Conservation (phyloP, 306 rosid genomes). For the Vigna radiata region DNA sequence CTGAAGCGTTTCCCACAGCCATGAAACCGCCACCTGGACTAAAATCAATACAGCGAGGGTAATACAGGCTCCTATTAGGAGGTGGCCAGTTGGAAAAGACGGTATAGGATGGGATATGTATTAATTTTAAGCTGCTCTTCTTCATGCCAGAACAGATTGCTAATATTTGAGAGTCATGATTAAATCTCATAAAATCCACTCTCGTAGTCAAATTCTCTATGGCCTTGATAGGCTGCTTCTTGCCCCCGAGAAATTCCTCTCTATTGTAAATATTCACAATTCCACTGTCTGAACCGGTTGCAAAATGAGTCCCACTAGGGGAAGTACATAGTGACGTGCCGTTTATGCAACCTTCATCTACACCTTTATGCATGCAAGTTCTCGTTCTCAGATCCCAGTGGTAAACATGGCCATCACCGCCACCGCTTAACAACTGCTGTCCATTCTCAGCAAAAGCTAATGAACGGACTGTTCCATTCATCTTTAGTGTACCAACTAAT, state of each 20-base stretch:
- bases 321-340: conserved; percentile 46
- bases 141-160: conserved; percentile 73
- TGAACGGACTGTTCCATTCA: conserved; percentile 87
- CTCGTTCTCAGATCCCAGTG: conserved; percentile 93
- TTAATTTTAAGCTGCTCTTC: conserved; percentile 74
- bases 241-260: conserved; percentile 50
- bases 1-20: conserved; percentile 83
- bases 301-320: conserved; percentile 43
- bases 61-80: conserved; percentile 52
- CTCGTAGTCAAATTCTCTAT: conserved; percentile 39
- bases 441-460: conserved; percentile 85
- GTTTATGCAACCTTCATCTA: conserved; percentile 47
- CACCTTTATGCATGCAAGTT: conserved; percentile 70
- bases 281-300: conserved; percentile 50
- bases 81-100: conserved; percentile 90
- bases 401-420: conserved; percentile 93
- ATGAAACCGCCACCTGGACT: conserved; percentile 94
- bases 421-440: conserved; percentile 69
- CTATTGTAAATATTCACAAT: conserved; percentile 48
- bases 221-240: conserved; percentile 45
- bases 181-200: conserved; percentile 46
- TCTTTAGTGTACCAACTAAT: conserved; percentile 82
- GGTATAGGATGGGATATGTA: conserved; percentile 75
- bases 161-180: conserved; percentile 48
- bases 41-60: conserved; percentile 79